Evolutionary conservation across 176 grass and related monocot species (phyloP), one percentile per base, ranked within the genome.

Genomic region (Zea luxurians): DNA sequence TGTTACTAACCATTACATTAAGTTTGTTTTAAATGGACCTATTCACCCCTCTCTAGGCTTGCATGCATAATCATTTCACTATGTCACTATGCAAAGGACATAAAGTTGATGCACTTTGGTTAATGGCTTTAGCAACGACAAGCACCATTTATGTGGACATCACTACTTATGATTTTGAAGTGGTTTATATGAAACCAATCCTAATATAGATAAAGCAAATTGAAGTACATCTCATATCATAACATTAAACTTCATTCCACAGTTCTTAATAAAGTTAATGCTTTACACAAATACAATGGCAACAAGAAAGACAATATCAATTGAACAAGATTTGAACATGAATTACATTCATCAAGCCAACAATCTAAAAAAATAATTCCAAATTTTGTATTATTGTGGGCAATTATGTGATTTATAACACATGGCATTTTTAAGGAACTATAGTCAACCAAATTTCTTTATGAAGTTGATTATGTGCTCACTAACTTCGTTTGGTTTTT

Each of bases 401-500:
- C 17, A 58, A 18, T 20, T 58, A 58, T 58, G 17, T 58, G 54
- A 58, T 20, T 58, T 20, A 20, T 58, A 58, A n/a, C 7, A 58
- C 17, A 9, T 8, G 54, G 54, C 20, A 7, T 58, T 18, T 9
- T 8, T 41, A 34, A 48, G 17, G 2, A 61, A 59, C n/a, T 13
- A 8, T 15, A 13, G 11, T 80, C 55, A 73, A 43, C 48, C 73
- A 43, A 83, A 86, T 55, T 92, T 92, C 13, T 65, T 86, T 62
- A 92, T 83, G 20, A 86, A 92, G 41, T 45, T 77, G 64, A 83
- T 70, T 72, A 92, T 86, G 68, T 92, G 70, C 15, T 83, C 60
- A 10, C 75, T 92, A 10, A 92, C 65, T 76, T 92, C 80, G 0
- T 83, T 17, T 34, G 90, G 90, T 34, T 89, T 89, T 38, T 92